Percentiles rank a stretch among this genome's conserved stretches.
These are phyloP conservation scores for Umbelopsis sp. DNA, from an alignment of 371 early-diverging fungal species.

Conservation along the genomic window DNA sequence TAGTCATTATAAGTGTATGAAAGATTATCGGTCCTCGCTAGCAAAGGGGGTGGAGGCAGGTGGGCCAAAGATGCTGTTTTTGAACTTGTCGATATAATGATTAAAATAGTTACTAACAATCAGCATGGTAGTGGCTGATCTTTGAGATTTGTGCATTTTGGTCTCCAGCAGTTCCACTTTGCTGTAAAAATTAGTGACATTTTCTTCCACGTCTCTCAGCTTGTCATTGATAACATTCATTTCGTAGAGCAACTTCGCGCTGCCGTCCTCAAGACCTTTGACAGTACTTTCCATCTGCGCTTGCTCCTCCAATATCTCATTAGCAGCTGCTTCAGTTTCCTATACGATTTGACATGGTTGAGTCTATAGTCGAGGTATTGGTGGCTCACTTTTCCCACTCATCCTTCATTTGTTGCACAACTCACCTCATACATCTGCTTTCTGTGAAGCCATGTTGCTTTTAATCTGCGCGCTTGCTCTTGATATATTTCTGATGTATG, in stretches of 20 bases:
- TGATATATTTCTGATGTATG: not conserved
- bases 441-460: conserved; percentile 8
- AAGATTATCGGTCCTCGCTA: not conserved
- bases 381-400: not conserved
- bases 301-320: conserved; percentile 35
- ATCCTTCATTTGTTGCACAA: not conserved
- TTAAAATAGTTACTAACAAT: conserved; percentile 54
- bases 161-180: conserved; percentile 46
- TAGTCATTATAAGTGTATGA: not conserved
- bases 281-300: conserved; percentile 32
- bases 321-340: conserved; percentile 1
- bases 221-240: conserved; percentile 49
- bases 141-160: conserved; percentile 52
- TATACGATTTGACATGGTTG: not conserved
- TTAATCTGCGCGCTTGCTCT: conserved; percentile 2
- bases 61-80: conserved; percentile 4
- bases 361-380: not conserved
- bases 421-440: conserved; percentile 10
- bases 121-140: conserved; percentile 49
- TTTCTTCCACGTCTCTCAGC: conserved; percentile 49
- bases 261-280: conserved; percentile 43
- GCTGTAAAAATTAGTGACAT: conserved; percentile 44
- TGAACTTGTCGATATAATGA: conserved; percentile 47
- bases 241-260: conserved; percentile 52
- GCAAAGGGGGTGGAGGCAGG: not conserved